A percentile compares a stretch with the other conserved stretches of the same genome.
Conservation (phyloP, 805 yeast species). For the Candida golubevii region DNA sequence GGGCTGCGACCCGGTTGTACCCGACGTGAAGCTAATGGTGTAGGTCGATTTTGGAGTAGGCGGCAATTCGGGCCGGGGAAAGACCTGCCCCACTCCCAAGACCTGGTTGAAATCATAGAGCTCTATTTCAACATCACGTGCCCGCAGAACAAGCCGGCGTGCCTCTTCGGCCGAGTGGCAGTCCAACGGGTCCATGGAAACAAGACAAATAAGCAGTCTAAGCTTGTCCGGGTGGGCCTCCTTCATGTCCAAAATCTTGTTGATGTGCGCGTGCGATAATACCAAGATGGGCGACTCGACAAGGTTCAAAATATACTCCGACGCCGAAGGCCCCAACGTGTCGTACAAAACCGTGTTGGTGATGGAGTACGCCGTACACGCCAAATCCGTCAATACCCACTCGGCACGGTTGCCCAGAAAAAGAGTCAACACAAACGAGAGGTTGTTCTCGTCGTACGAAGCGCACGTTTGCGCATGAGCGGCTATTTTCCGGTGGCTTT, state of each 20-base stretch:
- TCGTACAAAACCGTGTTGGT: constrained; percentile 25
- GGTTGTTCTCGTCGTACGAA: constrained; percentile 10
- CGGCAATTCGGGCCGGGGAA: constrained; percentile 17
- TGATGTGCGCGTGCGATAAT: constrained; percentile 10
- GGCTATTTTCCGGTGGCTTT: constrained; percentile 22
- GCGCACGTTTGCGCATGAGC: constrained; percentile 12
- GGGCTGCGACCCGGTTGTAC: constrained; percentile 26
- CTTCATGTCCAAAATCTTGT: constrained; percentile 11
- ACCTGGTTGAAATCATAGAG: constrained; percentile 22
- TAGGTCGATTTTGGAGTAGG: constrained; percentile 18
- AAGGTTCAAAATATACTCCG: constrained; percentile 56
- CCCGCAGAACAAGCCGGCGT: constrained; percentile 29
- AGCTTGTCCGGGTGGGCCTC: constrained; percentile 12
- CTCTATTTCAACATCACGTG: constrained; percentile 14
- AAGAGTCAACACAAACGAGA: constrained; percentile 48
- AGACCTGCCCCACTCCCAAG: constrained; percentile 19
- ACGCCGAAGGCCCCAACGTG: constrained; percentile 49
- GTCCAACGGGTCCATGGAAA: constrained; percentile 27
- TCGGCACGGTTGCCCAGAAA: constrained; percentile 58
- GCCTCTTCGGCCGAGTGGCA: constrained; percentile 10
- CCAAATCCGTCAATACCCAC: constrained; percentile 69
- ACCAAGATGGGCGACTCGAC: constrained; percentile 62
- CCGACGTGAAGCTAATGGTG: constrained; percentile 27
- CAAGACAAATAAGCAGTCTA: constrained; percentile 18
- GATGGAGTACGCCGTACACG: constrained; percentile 49